Evolutionary conservation across 305 asterid genomes (phyloP), one percentile per base, ranked within the genome.

Genomic region (Fraxinus albicans): DNA sequence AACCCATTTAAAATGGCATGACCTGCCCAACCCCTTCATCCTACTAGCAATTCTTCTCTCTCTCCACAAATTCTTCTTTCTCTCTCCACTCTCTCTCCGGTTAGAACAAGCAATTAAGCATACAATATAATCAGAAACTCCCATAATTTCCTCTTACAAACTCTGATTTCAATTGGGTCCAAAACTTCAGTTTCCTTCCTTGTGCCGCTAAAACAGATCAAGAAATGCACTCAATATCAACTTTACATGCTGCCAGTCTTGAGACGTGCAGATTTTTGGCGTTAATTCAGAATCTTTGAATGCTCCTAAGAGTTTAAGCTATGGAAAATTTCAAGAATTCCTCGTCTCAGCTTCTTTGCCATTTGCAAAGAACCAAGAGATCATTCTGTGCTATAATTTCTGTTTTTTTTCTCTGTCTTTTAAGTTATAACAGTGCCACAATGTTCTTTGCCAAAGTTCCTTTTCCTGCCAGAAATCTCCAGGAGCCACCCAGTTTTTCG

Each of bases 381-480:
- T 90, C 97, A 17, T 80, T 90, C 79, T 92, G 34, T 83, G 94
- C 93, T 80, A 73, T 91, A 77, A 21, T 86, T 47, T 89, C 97
- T 69, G 76, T 91, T 50, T 75, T 88, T 23, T 83, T 92, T 44
- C 86, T 94, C 42, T 87, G 88, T 70, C 96, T 94, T 15, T 73
- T 96, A 83, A 92, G 91, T 84, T 93, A 89, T 63, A 94, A 95
- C 75, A 81, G 88, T 60, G 90, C 90, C 76, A 77, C 90, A 77
- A 86, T 91, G 72, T 93, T 93, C 90, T 88, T 85, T 69, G 36
- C 91, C 84, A 84, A 79, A 19, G 35, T 95, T 84, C 95, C 95
- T 0, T 85, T 93, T 67, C 93, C 90, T 70, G 88, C 83, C 0
- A 89, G 53, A 65, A 33, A 53, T 36, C 80, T 87, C 10, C 89